Base-by-base conservation (phyloP, 179 eudicot genomes). In the Amaranthus tricolor region DNA sequence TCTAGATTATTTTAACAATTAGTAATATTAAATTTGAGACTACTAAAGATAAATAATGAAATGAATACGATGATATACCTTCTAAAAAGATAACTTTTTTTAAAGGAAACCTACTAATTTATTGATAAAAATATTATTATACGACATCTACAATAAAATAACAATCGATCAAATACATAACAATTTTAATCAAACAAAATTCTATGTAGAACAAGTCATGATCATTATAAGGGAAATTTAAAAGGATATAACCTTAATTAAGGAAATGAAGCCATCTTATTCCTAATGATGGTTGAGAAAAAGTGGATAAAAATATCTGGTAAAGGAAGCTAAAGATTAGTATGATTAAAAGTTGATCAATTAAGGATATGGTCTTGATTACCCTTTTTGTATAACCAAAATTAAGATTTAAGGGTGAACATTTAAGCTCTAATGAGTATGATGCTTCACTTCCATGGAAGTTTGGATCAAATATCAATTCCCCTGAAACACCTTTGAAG, bases 321-420 rank as follows among this genome's bases (percentile, higher is more conserved):
- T 78, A 85, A 66, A 85, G 10, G 68, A 85, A 83, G 74, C 54
- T 73, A 3, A 83, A 44, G 55, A 85, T 48, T n/a, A 83, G 66
- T 62, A 78, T 45, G 53, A 83, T 54, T 13, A 85, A 21, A 49
- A 85, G 24, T 75, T 85, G 88, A 83, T 85, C 86, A 51, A 83
- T 68, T 55, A 85, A 66, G 7, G 84, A 80, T 61, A 85, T 83
- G 61, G 79, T 85, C 70, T 77, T 81, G 6, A 76, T 77, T 11
- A 65, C 68, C 76, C 68, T 85, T 82, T 85, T 85, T 5, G 81
- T 80, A 10, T 85, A 74, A 59, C 86, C 88, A 67, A 81, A 73
- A 54, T 85, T 85, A 2, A 85, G 86, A 74, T 83, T 85, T 75
- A 85, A 73, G 45, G 88, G 88, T 56, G 88, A 85, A 74, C 88